Evolutionary conservation across 2,329 filamentous ascomycete species (phyloP).

Genomic region (Calonectria pteridis): DNA sequence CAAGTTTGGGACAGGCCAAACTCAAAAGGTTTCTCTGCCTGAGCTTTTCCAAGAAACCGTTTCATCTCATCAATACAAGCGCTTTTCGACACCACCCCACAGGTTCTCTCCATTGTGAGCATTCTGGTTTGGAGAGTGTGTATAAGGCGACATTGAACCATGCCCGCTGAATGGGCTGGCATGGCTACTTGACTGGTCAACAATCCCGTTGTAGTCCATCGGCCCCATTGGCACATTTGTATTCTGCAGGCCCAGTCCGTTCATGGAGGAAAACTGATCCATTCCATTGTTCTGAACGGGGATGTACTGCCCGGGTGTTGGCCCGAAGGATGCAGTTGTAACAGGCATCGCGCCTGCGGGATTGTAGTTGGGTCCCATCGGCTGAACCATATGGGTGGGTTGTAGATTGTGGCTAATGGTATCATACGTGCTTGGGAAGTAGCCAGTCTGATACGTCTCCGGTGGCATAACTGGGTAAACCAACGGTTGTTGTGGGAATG

Average conservation of each 20-base stretch:
- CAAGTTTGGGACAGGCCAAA: not conserved
- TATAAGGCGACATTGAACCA: constrained; percentile 51
- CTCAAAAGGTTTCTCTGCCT: not conserved
- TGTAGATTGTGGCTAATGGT: constrained; percentile 45
- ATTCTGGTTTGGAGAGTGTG: constrained; percentile 50
- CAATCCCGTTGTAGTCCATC: constrained; percentile 48
- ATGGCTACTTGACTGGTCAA: constrained; percentile 49
- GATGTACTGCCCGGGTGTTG: constrained; percentile 40
- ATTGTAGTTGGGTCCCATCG: constrained; percentile 43
- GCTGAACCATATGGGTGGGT: constrained; percentile 42
- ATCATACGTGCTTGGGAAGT: constrained; percentile 45
- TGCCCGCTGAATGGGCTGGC: constrained; percentile 54
- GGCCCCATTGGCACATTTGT: constrained; percentile 43
- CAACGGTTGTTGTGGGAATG: constrained; percentile 37
- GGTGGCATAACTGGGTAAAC: constrained; percentile 45
- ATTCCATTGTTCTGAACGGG: constrained; percentile 41
- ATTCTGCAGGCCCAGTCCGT: constrained; percentile 50
- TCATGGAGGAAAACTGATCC: constrained; percentile 50
- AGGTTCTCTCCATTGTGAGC: constrained; percentile 35
- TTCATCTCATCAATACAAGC: constrained; percentile 27
- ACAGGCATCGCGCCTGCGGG: constrained; percentile 41
- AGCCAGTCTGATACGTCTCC: constrained; percentile 41
- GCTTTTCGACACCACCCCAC: constrained; percentile 41
- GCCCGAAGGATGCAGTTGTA: constrained; percentile 41
- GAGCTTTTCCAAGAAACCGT: not conserved